Percentiles rank a stretch among this genome's conserved stretches.
phyloP scores from a whole-genome alignment of 768 basidiomycete genomes.

The Xerocomus brunneocitrinus region DNA sequence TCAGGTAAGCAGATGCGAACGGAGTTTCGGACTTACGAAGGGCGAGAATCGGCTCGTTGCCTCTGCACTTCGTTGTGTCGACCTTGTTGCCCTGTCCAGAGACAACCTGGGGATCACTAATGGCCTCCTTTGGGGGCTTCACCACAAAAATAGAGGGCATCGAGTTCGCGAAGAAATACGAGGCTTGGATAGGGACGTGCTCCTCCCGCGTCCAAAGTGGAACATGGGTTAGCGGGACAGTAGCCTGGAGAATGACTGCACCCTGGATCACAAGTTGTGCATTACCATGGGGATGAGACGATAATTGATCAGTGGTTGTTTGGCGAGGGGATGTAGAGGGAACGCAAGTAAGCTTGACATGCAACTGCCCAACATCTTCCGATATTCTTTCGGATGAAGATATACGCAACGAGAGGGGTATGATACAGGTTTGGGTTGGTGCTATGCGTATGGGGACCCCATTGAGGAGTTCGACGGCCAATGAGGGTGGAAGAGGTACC shows the following conservation, averaged over 20 bases:
- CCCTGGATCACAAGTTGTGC: neutral
- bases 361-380: slow-evolving; percentile 31
- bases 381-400: slow-evolving; percentile 28
- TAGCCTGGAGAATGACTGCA: slow-evolving; percentile 28
- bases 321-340: slow-evolving; percentile 1
- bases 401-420: slow-evolving; percentile 52
- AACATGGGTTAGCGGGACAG: slow-evolving; percentile 45
- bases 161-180: slow-evolving; percentile 53
- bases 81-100: neutral
- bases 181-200: slow-evolving; percentile 43
- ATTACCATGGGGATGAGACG: neutral
- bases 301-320: neutral
- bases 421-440: slow-evolving; percentile 57
- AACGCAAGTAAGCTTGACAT: slow-evolving; percentile 35
- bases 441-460: slow-evolving; percentile 38
- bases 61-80: slow-evolving; percentile 7
- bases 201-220: slow-evolving; percentile 36
- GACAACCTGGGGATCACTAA: slow-evolving; percentile 9
- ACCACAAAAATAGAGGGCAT: slow-evolving; percentile 56
- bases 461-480: slow-evolving; percentile 17
- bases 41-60: slow-evolving; percentile 51
- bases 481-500: slow-evolving; percentile 7
- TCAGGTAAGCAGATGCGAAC: neutral
- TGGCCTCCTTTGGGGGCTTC: slow-evolving; percentile 47
- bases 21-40: slow-evolving; percentile 46